phyloP scores from a whole-genome alignment of 2,329 filamentous ascomycete genomes.

The Colletotrichum somersetense region DNA sequence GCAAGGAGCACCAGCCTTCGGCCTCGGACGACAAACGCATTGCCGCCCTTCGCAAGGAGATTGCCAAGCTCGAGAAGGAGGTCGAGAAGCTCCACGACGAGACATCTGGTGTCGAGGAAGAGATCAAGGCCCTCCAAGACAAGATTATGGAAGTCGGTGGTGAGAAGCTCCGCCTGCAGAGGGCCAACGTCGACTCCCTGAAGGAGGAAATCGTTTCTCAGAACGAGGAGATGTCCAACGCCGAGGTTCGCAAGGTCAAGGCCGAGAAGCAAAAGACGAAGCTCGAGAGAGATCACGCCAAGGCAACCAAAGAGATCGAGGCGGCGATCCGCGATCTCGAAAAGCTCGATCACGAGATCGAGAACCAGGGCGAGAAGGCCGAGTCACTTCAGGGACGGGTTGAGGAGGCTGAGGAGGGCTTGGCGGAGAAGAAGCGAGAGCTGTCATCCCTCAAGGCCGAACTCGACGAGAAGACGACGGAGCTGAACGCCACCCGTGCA shows the following conservation, averaged over 20 bases:
- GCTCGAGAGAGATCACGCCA: slow-evolving; percentile 84
- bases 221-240: slow-evolving; percentile 84
- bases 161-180: slow-evolving; percentile 90
- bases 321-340: slow-evolving; percentile 79
- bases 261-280: slow-evolving; percentile 93
- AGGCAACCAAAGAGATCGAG: slow-evolving; percentile 84
- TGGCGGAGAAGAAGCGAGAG: slow-evolving; percentile 84
- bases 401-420: slow-evolving; percentile 83
- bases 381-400: slow-evolving; percentile 79
- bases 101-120: slow-evolving; percentile 89
- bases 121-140: slow-evolving; percentile 92
- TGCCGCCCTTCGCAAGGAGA: slow-evolving; percentile 80
- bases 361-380: slow-evolving; percentile 80
- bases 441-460: slow-evolving; percentile 84
- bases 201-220: slow-evolving; percentile 88
- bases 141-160: slow-evolving; percentile 99
- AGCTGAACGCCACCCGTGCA: slow-evolving; percentile 89
- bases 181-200: slow-evolving; percentile 88
- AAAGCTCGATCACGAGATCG: slow-evolving; percentile 81
- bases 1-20: slow-evolving; percentile 83
- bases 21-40: slow-evolving; percentile 83
- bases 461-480: slow-evolving; percentile 85
- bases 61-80: slow-evolving; percentile 80
- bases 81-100: slow-evolving; percentile 84
- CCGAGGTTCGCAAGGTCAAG: slow-evolving; percentile 90